phyloP scores from a whole-genome alignment of 495 filamentous ascomycete species.

The Melanomma pulvis-pyrius region DNA sequence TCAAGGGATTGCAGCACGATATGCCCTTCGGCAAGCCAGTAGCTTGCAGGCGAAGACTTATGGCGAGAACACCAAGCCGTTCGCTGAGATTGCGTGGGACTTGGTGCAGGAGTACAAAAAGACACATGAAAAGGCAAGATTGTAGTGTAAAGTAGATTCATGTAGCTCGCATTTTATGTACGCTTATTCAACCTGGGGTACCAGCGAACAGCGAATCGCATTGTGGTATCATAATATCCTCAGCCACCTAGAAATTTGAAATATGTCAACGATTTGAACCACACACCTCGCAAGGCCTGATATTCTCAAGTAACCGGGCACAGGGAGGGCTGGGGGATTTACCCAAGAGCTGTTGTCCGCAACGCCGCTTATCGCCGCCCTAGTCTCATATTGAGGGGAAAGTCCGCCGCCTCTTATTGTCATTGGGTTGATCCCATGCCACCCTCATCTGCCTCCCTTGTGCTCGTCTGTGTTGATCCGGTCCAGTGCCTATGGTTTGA shows the following conservation, averaged over 20 bases:
- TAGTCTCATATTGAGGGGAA: background rate
- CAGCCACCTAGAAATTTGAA: constrained; percentile 1
- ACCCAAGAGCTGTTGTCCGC: background rate
- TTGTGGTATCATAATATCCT: constrained; percentile 15
- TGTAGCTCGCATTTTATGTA: constrained; percentile 1
- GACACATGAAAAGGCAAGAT: constrained; percentile 50
- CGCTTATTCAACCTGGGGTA: background rate
- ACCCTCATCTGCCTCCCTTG: constrained; percentile 16
- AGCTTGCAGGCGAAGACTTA: constrained; percentile 78
- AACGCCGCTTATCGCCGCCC: background rate
- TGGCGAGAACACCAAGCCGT: constrained; percentile 62
- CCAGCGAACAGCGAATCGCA: background rate
- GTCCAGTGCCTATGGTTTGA: constrained; percentile 55
- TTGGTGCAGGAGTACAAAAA: constrained; percentile 57
- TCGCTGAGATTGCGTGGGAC: constrained; percentile 77
- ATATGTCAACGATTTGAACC: background rate
- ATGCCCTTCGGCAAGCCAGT: constrained; percentile 85
- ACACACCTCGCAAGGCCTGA: background rate
- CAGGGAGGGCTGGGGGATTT: background rate
- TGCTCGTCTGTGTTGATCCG: constrained; percentile 49
- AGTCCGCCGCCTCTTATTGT: background rate
- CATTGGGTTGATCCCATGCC: background rate
- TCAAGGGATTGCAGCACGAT: constrained; percentile 90
- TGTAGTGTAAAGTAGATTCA: constrained; percentile 45
- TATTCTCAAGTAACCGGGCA: background rate